These are phyloP conservation scores for Neofusicoccum ribis DNA, from an alignment of 2,329 filamentous ascomycete species.

Conservation along the genomic window DNA sequence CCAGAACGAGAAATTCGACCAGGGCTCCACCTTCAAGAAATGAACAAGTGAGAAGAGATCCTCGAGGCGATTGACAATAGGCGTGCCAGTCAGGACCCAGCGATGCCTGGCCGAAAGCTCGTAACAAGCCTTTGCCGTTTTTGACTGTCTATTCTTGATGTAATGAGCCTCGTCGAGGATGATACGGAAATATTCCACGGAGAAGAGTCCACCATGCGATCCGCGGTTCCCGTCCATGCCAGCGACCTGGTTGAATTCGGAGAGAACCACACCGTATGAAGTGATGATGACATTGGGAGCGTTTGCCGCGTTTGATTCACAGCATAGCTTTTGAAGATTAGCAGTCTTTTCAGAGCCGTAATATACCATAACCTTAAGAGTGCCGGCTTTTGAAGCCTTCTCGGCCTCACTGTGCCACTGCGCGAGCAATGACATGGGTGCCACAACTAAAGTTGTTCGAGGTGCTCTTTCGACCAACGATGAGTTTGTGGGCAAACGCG, in stretches of 20 bases:
- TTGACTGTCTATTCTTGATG: constrained; percentile 84
- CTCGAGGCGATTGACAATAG: constrained; percentile 93
- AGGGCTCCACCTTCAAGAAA: constrained; percentile 92
- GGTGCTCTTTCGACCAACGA: constrained; percentile 67
- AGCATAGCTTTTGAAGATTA: constrained; percentile 79
- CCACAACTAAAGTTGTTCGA: constrained; percentile 90
- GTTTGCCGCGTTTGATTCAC: constrained; percentile 67
- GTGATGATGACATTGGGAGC: constrained; percentile 93
- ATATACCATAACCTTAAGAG: constrained; percentile 83
- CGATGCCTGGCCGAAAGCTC: constrained; percentile 82
- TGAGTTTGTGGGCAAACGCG: constrained; percentile 60
- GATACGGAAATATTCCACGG: constrained; percentile 88
- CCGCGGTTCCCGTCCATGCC: constrained; percentile 66
- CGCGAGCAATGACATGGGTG: constrained; percentile 91
- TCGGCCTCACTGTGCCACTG: constrained; percentile 97
- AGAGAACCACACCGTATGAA: constrained; percentile 88
- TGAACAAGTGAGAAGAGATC: constrained; percentile 91
- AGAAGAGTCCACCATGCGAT: constrained; percentile 73
- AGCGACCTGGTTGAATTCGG: constrained; percentile 78
- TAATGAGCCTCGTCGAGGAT: constrained; percentile 94
- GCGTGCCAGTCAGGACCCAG: constrained; percentile 93
- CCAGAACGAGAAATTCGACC: constrained; percentile 99
- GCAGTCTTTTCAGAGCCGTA: constrained; percentile 83
- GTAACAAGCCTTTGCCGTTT: constrained; percentile 93
- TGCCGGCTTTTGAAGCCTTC: constrained; percentile 82